Base-by-base conservation (phyloP, 306 rosid genomes). In the Prunus davidiana region DNA sequence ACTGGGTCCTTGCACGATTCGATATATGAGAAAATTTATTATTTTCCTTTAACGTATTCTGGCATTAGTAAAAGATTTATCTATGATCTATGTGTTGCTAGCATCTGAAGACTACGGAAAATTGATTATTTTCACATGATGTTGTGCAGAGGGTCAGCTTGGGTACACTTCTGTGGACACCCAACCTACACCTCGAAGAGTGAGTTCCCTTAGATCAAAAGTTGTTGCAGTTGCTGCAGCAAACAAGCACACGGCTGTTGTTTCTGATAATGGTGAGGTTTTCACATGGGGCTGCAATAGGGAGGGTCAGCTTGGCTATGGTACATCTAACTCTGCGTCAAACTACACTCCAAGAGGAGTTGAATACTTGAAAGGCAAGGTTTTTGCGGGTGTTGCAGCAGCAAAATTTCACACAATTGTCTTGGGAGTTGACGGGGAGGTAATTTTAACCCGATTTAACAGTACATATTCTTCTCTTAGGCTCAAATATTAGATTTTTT, bases 281-380 rank as follows among this genome's bases (percentile, higher is more conserved):
- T 95, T 84, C 81, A 92, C 99, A 19, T 92, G 99, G 99, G 99
- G 99, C 64, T 88, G 93, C 85, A 95, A 95, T 63, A 87, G 87
- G 76, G 99, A 90, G 85, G 99, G 99, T 49, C 99, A 95, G 82
- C 96, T 95, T 64, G 99, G 99, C 73, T 95, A 95, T 84, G 99
- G 99, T 32, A 92, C 97, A 69, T 95, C 99, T 49, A 95, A 95
- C 82, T 95, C 99, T 46, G 97, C 99, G 20, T 95, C 98, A 71
- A 95, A 95, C 77, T 92, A 89, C 86, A 89, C 90, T 46, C 97
- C 99, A 11, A 90, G 81, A 78, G 90, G 89, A 78, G 97, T 95
- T 76, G 99, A 95, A 78, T 95, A 86, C 87, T 84, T 92, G 89
- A 95, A 92, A 80, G 97, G 99, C 55, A 95, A 92, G 86, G 83